phyloP scores from a whole-genome alignment of 371 early-diverging fungal species.

The Massospora cicadina region DNA sequence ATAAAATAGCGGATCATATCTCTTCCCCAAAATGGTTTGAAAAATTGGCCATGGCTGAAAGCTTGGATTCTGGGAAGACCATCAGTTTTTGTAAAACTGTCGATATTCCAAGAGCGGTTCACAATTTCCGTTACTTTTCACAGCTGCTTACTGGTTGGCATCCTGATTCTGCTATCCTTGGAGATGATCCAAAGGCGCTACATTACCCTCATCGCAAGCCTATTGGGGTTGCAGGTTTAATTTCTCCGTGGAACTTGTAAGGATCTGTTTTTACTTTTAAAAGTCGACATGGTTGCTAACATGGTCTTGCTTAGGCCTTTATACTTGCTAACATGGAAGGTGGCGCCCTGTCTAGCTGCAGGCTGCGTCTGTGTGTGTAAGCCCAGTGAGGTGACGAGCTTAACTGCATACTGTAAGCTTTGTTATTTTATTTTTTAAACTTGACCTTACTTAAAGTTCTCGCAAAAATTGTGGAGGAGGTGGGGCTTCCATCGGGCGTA shows the following conservation, averaged over 20 bases:
- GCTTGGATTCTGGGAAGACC: conserved; percentile 46
- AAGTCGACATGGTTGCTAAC: too few relatives aligned
- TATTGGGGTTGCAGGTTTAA: conserved; percentile 46
- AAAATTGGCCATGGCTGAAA: conserved; percentile 30
- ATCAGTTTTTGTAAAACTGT: conserved; percentile 29
- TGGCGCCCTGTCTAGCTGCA: conserved; percentile 49
- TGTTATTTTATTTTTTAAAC: neutral
- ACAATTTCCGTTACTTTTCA: conserved; percentile 57
- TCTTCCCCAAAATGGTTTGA: conserved; percentile 22
- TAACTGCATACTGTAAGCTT: conserved; percentile 31
- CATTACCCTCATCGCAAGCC: conserved; percentile 30
- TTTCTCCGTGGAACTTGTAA: conserved; percentile 49
- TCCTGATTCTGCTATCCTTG: conserved; percentile 13
- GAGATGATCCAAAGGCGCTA: conserved; percentile 16
- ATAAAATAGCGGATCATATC: conserved; percentile 38
- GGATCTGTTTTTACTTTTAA: conserved; percentile 13
- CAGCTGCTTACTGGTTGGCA: conserved; percentile 19
- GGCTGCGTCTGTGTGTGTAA: conserved; percentile 31
- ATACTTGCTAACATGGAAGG: conserved; percentile 57
- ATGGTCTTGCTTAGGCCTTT: conserved; percentile 26
- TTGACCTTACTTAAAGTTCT: neutral
- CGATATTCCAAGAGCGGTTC: conserved; percentile 45
- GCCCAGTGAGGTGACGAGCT: conserved; percentile 52
- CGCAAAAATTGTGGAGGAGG: conserved; percentile 29
- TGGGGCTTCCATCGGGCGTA: conserved; percentile 51